Evolutionary conservation across 1,284 basidiomycete genomes (phyloP), one percentile per base, ranked within the genome.

Genomic region (Ustilago hordei): DNA sequence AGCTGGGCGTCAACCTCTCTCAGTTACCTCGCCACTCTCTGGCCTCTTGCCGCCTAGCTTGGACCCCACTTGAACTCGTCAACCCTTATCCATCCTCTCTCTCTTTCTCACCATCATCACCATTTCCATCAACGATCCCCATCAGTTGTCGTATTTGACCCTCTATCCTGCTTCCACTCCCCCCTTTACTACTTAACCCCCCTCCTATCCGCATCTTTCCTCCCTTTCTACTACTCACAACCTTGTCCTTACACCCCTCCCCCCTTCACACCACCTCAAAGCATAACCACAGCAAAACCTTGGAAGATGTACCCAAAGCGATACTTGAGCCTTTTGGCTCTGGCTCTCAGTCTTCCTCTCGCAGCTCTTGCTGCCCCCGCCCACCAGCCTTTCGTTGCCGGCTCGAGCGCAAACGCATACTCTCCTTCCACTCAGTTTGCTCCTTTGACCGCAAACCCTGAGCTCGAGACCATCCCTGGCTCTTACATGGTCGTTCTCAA

Each of bases 401-500:
- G 76, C 8, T 70, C 69, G n/a, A 68, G 62, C 48, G 72, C 76
- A 41, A 65, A 64, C 47, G 66, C 65, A 23, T 78, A 78, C 66
- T 78, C 69, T 31, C 72, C 76, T 28, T 72, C 71, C 31, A 75
- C 72, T 32, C 45, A 57, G 4, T 78, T 78, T 64, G 76, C 76
- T 60, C 76, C 76, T 31, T 61, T 78, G 35, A 78, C 67, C 58
- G 76, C 66, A 12, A 78, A 78, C 66, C 76, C 76, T 3, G 72
- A 75, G 8, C 76, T 75, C 57, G 77, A 82, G 70, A 73, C 79
- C 58, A 81, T 84, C 64, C 69, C 77, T 15, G 75, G 80, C 53
- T n/a, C 69, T 15, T 86, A 84, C 77, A 84, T 86, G 79, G 74
- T 86, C 57, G 75, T 83, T n/a, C 78, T 86, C 69, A 85, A 85